Conservation (phyloP, 108 stramenopile species). For the Cylindrotheca fusiformis region DNA sequence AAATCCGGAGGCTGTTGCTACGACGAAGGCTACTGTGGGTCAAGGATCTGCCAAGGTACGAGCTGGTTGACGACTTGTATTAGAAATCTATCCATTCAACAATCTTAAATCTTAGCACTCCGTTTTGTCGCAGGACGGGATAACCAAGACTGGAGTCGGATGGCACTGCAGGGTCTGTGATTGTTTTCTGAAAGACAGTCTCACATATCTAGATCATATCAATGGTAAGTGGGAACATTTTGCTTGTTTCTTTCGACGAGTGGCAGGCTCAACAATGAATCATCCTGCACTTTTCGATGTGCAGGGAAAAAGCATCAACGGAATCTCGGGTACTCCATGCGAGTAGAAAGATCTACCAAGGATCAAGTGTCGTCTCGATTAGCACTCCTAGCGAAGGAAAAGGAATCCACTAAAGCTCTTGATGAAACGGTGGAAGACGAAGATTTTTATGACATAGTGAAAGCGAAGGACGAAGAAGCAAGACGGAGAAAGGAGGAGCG, state of each 20-base stretch:
- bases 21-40: slow-evolving; percentile 25
- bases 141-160: slow-evolving; percentile 80
- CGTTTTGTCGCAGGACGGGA: slow-evolving; percentile 38
- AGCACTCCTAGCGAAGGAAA: slow-evolving; percentile 37
- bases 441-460: slow-evolving; percentile 55
- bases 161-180: slow-evolving; percentile 97
- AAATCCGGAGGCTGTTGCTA: slow-evolving; percentile 62
- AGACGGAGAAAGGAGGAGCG: slow-evolving; percentile 59
- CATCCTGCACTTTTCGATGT: slow-evolving; percentile 42
- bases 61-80: too few species aligned
- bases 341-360: slow-evolving; percentile 87
- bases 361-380: slow-evolving; percentile 60
- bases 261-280: background rate
- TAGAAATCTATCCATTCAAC: too few species aligned
- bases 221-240: slow-evolving; percentile 7
- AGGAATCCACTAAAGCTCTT: slow-evolving; percentile 12
- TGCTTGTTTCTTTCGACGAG: background rate
- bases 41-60: too few species aligned
- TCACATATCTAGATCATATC: slow-evolving; percentile 95
- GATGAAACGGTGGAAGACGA: slow-evolving; percentile 28
- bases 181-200: slow-evolving; percentile 91
- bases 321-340: slow-evolving; percentile 92
- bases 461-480: slow-evolving; percentile 72
- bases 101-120: background rate
- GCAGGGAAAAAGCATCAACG: slow-evolving; percentile 91